phyloP scores from a whole-genome alignment of 768 basidiomycete genomes.

The Amylocystis lapponica region DNA sequence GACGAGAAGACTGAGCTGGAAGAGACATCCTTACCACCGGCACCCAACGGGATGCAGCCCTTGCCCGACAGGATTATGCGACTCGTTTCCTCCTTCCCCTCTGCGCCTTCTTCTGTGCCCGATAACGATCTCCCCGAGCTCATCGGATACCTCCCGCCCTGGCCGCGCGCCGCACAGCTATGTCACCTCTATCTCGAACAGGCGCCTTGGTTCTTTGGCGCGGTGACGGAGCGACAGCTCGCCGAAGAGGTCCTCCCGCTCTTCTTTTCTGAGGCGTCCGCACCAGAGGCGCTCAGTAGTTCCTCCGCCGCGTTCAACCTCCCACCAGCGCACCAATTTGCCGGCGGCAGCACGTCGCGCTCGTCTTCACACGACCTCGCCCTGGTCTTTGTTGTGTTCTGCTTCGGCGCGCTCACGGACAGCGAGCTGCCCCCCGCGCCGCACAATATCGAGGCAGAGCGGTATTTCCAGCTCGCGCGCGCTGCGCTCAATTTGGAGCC shows the following conservation, averaged over 20 bases:
- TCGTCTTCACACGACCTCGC: conserved; percentile 28
- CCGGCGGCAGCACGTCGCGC: conserved; percentile 15
- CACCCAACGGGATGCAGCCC: neutral
- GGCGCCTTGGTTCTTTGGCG: conserved; percentile 77
- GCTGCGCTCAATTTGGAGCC: conserved; percentile 63
- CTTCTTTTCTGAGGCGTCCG: conserved; percentile 51
- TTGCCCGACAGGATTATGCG: conserved; percentile 13
- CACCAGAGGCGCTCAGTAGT: conserved; percentile 41
- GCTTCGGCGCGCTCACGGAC: conserved; percentile 27
- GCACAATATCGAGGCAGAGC: conserved; percentile 32
- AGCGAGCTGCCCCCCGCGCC: conserved; percentile 33
- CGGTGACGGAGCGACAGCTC: conserved; percentile 58
- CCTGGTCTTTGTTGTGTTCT: conserved; percentile 27
- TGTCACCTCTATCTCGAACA: conserved; percentile 70
- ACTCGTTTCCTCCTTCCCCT: conserved; percentile 43
- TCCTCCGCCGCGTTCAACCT: conserved; percentile 30
- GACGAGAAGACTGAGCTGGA: conserved; percentile 10
- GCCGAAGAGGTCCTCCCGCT: conserved; percentile 59
- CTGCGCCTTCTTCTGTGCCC: conserved; percentile 33
- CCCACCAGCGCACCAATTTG: neutral
- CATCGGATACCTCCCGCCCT: conserved; percentile 51
- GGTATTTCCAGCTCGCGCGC: conserved; percentile 50
- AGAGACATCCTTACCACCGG: neutral
- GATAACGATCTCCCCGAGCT: conserved; percentile 40
- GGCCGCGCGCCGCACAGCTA: conserved; percentile 51